These are phyloP conservation scores for Calendula officinalis DNA, from an alignment of 129 eudicot genomes.

Conservation along the genomic window DNA sequence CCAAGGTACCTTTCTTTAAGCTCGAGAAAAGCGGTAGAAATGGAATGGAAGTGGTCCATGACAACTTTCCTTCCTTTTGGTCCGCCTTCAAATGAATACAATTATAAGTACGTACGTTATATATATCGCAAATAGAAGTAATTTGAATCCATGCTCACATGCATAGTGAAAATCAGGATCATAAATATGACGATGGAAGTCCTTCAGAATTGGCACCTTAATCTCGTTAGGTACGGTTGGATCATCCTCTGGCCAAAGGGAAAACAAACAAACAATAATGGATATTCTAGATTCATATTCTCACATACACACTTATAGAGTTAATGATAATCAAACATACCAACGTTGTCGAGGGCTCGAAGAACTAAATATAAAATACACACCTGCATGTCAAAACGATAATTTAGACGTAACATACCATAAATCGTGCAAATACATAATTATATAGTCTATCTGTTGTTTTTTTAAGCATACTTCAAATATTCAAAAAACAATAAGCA, in stretches of 20 bases:
- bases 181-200: constrained; percentile 78
- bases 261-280: background rate
- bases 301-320: background rate
- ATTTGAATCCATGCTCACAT: constrained; percentile 41
- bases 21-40: constrained; percentile 85
- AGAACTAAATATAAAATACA: constrained; percentile 88
- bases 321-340: constrained; percentile 40
- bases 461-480: background rate
- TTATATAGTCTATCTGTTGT: background rate
- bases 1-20: constrained; percentile 58
- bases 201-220: constrained; percentile 75
- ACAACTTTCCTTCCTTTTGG: constrained; percentile 85
- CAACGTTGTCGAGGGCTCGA: constrained; percentile 95
- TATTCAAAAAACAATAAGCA: too few species aligned
- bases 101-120: background rate
- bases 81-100: constrained; percentile 52
- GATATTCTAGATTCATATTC: too few species aligned
- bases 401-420: background rate
- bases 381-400: constrained; percentile 39
- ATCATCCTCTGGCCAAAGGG: constrained; percentile 70
- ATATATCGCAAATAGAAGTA: too few species aligned
- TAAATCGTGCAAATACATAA: background rate
- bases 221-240: constrained; percentile 73
- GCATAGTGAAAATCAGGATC: constrained; percentile 84
- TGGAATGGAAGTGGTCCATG: constrained; percentile 89